phyloP scores from a whole-genome alignment of 2,329 filamentous ascomycete genomes.

The Knoxdaviesia capensis region DNA sequence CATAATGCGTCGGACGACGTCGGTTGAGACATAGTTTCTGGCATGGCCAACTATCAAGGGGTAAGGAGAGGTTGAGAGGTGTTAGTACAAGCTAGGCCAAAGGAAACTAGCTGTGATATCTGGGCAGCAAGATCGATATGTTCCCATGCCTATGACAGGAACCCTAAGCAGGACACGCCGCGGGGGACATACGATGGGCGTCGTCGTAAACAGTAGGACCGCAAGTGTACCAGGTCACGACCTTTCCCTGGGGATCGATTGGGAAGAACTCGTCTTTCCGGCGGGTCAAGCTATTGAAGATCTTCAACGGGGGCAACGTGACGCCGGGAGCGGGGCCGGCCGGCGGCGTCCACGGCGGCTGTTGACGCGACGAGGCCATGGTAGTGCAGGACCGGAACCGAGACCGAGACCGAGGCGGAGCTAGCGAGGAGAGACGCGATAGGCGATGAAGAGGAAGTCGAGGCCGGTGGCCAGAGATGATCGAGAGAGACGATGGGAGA shows the following conservation, averaged over 20 bases:
- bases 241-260: conserved; percentile 5
- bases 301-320: conserved; percentile 4
- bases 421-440: too few relatives aligned
- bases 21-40: conserved; percentile 76
- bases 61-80: neutral
- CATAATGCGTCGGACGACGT: conserved; percentile 70
- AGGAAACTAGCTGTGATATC: neutral
- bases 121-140: too few relatives aligned
- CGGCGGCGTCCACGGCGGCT: conserved; percentile 4
- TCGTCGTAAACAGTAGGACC: conserved; percentile 76
- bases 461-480: too few relatives aligned
- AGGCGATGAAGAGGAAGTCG: too few relatives aligned
- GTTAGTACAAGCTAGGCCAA: neutral
- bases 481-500: too few relatives aligned
- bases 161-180: too few relatives aligned
- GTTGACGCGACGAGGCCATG: conserved; percentile 4
- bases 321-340: conserved; percentile 1
- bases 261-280: conserved; percentile 5
- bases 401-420: too few relatives aligned
- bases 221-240: conserved; percentile 43
- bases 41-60: conserved; percentile 45
- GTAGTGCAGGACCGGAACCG: neutral
- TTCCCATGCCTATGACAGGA: too few relatives aligned
- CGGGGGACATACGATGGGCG: conserved; percentile 28
- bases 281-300: conserved; percentile 5